Percentiles rank a stretch among this genome's conserved stretches.
Evolutionary conservation across 192 early-diverging fungal species (phyloP).

Genomic region (Spizellomyces sp.): DNA sequence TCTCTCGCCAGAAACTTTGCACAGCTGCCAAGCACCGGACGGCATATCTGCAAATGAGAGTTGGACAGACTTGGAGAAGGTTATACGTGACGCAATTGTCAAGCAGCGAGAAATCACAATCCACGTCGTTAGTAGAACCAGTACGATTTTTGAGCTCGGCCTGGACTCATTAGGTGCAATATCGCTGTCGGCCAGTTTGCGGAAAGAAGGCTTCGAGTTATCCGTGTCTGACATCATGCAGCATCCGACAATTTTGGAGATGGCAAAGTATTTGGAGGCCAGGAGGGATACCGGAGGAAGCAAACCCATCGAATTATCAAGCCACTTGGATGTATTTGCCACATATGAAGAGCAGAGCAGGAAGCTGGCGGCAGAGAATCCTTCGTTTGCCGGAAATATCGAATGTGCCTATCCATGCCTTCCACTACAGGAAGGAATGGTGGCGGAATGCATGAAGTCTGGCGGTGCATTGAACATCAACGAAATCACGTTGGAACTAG

Average conservation of each 20-base stretch:
- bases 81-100: background rate
- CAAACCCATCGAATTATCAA: background rate
- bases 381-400: background rate
- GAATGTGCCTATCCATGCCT: slow-evolving; percentile 25
- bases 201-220: slow-evolving; percentile 5
- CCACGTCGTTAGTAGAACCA: background rate
- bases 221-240: slow-evolving; percentile 4
- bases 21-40: background rate
- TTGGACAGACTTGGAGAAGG: slow-evolving; percentile 10
- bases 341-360: background rate
- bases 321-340: background rate
- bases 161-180: slow-evolving; percentile 23
- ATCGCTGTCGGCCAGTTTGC: slow-evolving; percentile 1
- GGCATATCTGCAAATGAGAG: background rate
- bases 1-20: background rate
- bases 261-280: background rate
- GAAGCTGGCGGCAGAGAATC: background rate
- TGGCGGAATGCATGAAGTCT: slow-evolving; percentile 6
- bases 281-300: background rate
- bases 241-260: slow-evolving; percentile 1
- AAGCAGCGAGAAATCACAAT: background rate
- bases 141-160: slow-evolving; percentile 24
- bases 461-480: slow-evolving; percentile 10
- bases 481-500: slow-evolving; percentile 9
- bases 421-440: slow-evolving; percentile 33